phyloP scores from a whole-genome alignment of 257 asterid species.

The Linderniella brevidens region DNA sequence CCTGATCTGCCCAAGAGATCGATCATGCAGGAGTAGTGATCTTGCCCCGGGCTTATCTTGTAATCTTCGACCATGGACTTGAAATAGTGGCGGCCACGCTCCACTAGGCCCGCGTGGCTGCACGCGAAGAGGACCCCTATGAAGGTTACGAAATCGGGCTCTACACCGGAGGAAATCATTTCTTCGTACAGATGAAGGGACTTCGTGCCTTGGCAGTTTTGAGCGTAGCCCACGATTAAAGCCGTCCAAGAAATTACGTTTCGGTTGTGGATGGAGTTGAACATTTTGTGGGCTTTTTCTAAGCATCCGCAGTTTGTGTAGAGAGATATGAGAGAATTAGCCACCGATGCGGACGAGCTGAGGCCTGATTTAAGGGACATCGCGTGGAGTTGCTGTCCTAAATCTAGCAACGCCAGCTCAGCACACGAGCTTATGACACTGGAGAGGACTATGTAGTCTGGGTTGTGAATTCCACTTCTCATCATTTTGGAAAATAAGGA shows the following conservation, averaged over 20 bases:
- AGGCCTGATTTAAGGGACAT: slow-evolving; percentile 28
- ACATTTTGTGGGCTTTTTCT: slow-evolving; percentile 30
- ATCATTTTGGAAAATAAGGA: slow-evolving; percentile 45
- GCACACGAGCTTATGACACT: slow-evolving; percentile 60
- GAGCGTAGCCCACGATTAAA: slow-evolving; percentile 56
- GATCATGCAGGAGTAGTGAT: slow-evolving; percentile 76
- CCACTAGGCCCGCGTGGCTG: slow-evolving; percentile 74
- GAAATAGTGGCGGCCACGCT: slow-evolving; percentile 35
- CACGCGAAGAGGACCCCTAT: slow-evolving; percentile 77
- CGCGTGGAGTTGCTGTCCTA: slow-evolving; percentile 62
- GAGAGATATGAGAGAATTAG: slow-evolving; percentile 53
- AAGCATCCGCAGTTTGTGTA: slow-evolving; percentile 66
- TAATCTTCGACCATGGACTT: slow-evolving; percentile 41
- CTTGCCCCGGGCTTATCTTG: slow-evolving; percentile 45
- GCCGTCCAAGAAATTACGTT: slow-evolving; percentile 87
- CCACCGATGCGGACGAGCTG: slow-evolving; percentile 33
- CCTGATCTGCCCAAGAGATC: slow-evolving; percentile 81
- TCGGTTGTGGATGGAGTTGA: slow-evolving; percentile 28
- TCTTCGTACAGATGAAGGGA: slow-evolving; percentile 33
- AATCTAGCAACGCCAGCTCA: slow-evolving; percentile 43
- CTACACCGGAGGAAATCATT: slow-evolving; percentile 44
- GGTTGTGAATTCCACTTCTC: slow-evolving; percentile 18
- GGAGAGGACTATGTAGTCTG: slow-evolving; percentile 42
- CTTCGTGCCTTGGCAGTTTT: slow-evolving; percentile 46
- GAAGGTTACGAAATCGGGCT: slow-evolving; percentile 68